Evolutionary conservation across 805 yeast species (phyloP).

Genomic region (Candida coquimbonensis): DNA sequence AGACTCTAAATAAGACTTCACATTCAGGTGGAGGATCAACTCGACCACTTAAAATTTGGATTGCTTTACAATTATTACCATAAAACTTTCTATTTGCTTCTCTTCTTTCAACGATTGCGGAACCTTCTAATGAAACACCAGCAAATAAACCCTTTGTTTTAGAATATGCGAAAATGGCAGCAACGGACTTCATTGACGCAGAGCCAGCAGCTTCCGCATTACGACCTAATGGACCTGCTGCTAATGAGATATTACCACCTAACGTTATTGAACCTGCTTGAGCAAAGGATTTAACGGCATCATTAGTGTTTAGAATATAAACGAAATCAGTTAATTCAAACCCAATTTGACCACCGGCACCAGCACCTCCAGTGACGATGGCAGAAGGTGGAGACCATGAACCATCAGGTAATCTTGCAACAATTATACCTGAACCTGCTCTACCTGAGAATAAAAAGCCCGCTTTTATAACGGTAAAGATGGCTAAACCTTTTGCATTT

Average conservation of each 20-base stretch:
- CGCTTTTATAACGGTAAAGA: slow-evolving; percentile 92
- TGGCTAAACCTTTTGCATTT: slow-evolving; percentile 88
- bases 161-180: slow-evolving; percentile 89
- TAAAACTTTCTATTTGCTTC: slow-evolving; percentile 95
- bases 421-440: slow-evolving; percentile 95
- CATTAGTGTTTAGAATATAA: slow-evolving; percentile 75
- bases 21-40: slow-evolving; percentile 92
- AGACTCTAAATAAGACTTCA: slow-evolving; percentile 77
- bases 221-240: slow-evolving; percentile 97
- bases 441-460: slow-evolving; percentile 95
- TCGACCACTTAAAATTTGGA: slow-evolving; percentile 73
- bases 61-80: slow-evolving; percentile 85
- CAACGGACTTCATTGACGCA: slow-evolving; percentile 78
- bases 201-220: slow-evolving; percentile 97
- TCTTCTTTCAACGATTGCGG: slow-evolving; percentile 92
- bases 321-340: slow-evolving; percentile 95
- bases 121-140: slow-evolving; percentile 95
- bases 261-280: slow-evolving; percentile 90
- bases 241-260: slow-evolving; percentile 91
- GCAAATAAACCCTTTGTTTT: slow-evolving; percentile 96
- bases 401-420: slow-evolving; percentile 91
- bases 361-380: slow-evolving; percentile 93
- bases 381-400: slow-evolving; percentile 98
- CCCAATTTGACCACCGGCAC: slow-evolving; percentile 97
- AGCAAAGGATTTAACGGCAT: slow-evolving; percentile 91